These are phyloP conservation scores for Akanthomyces uredinophilus DNA, from an alignment of 2,329 filamentous ascomycete genomes.

Conservation along the genomic window DNA sequence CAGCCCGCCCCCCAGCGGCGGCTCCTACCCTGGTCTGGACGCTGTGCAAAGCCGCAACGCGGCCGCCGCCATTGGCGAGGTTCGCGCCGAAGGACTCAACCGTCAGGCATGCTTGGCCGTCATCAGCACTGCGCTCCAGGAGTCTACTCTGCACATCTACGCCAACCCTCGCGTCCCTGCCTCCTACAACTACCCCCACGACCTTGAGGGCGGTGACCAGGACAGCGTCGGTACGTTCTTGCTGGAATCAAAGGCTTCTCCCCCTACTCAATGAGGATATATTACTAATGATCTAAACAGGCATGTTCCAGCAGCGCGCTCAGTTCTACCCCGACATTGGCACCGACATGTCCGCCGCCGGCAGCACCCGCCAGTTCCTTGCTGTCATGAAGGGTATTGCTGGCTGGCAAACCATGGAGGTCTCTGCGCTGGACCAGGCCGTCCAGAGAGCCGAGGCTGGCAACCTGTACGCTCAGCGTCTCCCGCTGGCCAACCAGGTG, in stretches of 20 bases:
- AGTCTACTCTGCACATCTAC: slow-evolving; percentile 12
- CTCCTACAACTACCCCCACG: slow-evolving; percentile 14
- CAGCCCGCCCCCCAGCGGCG: background rate
- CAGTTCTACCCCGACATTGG: slow-evolving; percentile 12
- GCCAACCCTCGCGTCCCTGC: slow-evolving; percentile 7
- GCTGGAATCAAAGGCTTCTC: background rate
- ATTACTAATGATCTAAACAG: background rate
- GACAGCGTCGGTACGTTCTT: slow-evolving; percentile 8
- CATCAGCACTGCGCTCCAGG: slow-evolving; percentile 12
- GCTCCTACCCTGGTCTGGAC: slow-evolving; percentile 6
- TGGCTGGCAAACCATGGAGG: slow-evolving; percentile 10
- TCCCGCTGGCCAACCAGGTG: slow-evolving; percentile 7
- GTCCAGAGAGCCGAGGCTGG: slow-evolving; percentile 13
- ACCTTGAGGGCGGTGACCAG: slow-evolving; percentile 10
- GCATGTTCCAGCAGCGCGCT: slow-evolving; percentile 14
- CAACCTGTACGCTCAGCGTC: slow-evolving; percentile 12
- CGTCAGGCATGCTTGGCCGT: slow-evolving; percentile 10
- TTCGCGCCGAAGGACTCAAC: background rate
- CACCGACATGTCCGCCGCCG: slow-evolving; percentile 11
- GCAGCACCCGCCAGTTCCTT: slow-evolving; percentile 9
- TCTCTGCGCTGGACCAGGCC: slow-evolving; percentile 8
- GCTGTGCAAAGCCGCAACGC: slow-evolving; percentile 12
- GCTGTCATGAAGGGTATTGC: slow-evolving; percentile 2
- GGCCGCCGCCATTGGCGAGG: slow-evolving; percentile 8
- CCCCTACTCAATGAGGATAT: too few relatives aligned